Evolutionary conservation across 2,329 filamentous ascomycete species (phyloP), one percentile per base, ranked within the genome.

Genomic region (Sporothrix variecibatus): DNA sequence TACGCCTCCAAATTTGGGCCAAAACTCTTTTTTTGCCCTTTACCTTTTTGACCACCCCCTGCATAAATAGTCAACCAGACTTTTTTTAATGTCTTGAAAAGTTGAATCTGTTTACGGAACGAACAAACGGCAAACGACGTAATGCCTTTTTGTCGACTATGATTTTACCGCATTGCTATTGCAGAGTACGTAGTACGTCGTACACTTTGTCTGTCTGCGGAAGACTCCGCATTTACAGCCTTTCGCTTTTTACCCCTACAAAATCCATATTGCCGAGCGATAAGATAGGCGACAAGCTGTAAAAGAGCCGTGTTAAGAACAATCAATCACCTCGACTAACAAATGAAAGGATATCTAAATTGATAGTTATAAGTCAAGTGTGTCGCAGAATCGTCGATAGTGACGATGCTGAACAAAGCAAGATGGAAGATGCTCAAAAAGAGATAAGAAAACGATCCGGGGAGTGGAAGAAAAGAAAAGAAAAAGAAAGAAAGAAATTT

Each of bases 191-290:
- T n/a, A n/a, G n/a, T n/a, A n/a, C n/a, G n/a, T n/a, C n/a, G n/a
- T n/a, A 7, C 7, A 23, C 20, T 34, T 26, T 58, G 26, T 34
- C 31, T 60, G 56, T 34, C 28, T 34, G 23, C 62, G 38, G 23
- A 67, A 46, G 26, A 46, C 38, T 28, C 62, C 23, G 62, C 60
- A 26, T 62, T 38, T 65, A 9, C 62, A 67, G 62, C 62, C 62
- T 67, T 23, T 65, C 26, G n/a, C 26, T 20, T 34, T 34, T 60
- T 34, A 3, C 34, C 15, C 31, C 23, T 46, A 28, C 38, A n/a
- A 53, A 65, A 43, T 7, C 34, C 38, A 65, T 46, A 67, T 28
- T 67, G 23, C 62, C 38, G 62, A 46, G 62, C 62, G 62, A 67
- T 67, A 67, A 67, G 62, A 67, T 67, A 46, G 23, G 23, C 62